phyloP scores from a whole-genome alignment of 805 yeast genomes.

The Lipomyces lipofer region DNA sequence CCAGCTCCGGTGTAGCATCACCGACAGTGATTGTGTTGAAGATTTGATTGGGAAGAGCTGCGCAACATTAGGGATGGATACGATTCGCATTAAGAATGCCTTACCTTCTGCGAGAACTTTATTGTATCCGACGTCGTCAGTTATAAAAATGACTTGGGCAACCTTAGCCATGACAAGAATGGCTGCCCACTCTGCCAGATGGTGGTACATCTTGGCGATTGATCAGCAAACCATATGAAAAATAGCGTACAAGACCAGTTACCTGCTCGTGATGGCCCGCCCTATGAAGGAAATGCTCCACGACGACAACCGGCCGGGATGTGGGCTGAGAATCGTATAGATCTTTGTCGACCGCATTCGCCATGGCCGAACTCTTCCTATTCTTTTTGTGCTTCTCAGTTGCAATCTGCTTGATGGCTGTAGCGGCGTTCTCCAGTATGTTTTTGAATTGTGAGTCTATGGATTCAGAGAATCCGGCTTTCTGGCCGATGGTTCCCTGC shows the following conservation, averaged over 20 bases:
- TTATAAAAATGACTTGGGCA: conserved; percentile 87
- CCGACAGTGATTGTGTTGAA: conserved; percentile 71
- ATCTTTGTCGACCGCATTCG: conserved; percentile 66
- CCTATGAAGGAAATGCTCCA: conserved; percentile 67
- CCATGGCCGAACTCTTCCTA: conserved; percentile 20
- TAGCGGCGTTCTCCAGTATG: conserved; percentile 69
- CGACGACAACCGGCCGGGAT: conserved; percentile 79
- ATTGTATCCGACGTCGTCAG: conserved; percentile 79
- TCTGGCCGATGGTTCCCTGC: conserved; percentile 91
- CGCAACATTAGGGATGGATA: not conserved
- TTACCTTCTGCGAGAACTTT: conserved; percentile 55
- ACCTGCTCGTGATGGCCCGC: conserved; percentile 63
- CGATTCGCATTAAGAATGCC: not conserved
- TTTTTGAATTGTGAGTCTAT: conserved; percentile 79
- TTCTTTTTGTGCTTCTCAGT: conserved; percentile 16
- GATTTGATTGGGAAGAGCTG: conserved; percentile 80
- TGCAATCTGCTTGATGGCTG: conserved; percentile 70
- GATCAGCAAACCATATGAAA: no score
- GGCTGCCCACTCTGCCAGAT: conserved; percentile 87
- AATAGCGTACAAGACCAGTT: no score
- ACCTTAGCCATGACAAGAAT: conserved; percentile 68
- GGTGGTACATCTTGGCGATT: conserved; percentile 66
- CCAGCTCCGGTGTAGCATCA: conserved; percentile 75
- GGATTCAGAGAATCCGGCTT: conserved; percentile 82
- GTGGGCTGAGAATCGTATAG: conserved; percentile 83